Conservation (phyloP, 164 flowering plant species). For the Magnolia officinalis region DNA sequence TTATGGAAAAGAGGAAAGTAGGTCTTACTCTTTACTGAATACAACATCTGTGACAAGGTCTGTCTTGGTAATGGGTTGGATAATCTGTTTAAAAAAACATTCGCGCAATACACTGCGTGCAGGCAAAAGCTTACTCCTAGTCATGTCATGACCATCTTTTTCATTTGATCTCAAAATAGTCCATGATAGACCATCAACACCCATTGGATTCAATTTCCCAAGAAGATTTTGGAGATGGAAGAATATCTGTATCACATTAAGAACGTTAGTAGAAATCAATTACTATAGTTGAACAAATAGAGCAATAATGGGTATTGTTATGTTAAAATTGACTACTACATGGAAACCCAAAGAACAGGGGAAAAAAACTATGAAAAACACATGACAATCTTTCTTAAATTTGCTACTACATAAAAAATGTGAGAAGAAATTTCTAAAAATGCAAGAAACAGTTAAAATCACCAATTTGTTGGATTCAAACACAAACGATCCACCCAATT, state of each 20-base stretch:
- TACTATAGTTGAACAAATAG: background rate
- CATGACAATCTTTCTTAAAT: too few relatives aligned
- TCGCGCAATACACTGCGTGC: background rate
- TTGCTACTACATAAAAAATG: too few relatives aligned
- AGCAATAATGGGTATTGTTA: background rate
- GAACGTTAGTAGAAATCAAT: background rate
- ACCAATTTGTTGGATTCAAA: too few relatives aligned
- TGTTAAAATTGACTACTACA: background rate
- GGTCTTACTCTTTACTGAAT: constrained; percentile 1
- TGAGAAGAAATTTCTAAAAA: too few relatives aligned
- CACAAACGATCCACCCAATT: too few relatives aligned
- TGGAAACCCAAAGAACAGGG: too few relatives aligned
- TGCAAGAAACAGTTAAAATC: too few relatives aligned
- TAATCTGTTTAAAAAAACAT: background rate
- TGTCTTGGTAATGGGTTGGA: background rate
- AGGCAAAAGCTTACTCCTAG: background rate
- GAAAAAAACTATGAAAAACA: too few relatives aligned
- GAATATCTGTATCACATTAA: constrained; percentile 49
- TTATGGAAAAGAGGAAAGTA: background rate
- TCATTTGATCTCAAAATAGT: constrained; percentile 42
- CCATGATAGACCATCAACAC: constrained; percentile 55
- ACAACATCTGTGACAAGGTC: constrained; percentile 6
- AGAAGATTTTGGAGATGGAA: constrained; percentile 43
- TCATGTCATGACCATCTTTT: constrained; percentile 15
- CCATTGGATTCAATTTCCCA: constrained; percentile 48